Conservation (phyloP, 192 early-diverging fungal species). For the Coemansia biformis region DNA sequence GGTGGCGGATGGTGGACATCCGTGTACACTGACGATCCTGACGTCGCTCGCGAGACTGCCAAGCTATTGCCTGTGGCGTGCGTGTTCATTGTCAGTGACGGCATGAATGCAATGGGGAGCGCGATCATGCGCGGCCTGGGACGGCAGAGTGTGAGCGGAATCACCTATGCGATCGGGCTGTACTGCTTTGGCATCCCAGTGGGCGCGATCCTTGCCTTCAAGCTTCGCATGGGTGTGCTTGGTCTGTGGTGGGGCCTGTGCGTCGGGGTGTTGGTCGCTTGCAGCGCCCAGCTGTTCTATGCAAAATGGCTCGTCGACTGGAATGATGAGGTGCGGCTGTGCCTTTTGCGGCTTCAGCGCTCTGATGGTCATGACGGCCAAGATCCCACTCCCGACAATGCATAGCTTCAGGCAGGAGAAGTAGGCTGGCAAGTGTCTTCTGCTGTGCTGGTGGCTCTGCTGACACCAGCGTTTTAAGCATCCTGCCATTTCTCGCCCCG, state of each 20-base stretch:
- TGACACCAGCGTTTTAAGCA: too few relatives aligned
- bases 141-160: slow-evolving; percentile 41
- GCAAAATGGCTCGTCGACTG: slow-evolving; percentile 19
- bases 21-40: slow-evolving; percentile 61
- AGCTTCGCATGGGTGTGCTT: slow-evolving; percentile 5
- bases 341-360: slow-evolving; percentile 11
- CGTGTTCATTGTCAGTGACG: slow-evolving; percentile 54
- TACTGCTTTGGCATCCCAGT: slow-evolving; percentile 45
- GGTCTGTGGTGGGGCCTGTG: slow-evolving; percentile 32
- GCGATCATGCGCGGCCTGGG: slow-evolving; percentile 51
- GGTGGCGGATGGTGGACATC: slow-evolving; percentile 22
- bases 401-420: neutral
- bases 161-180: slow-evolving; percentile 42
- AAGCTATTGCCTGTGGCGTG: slow-evolving; percentile 68
- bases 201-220: slow-evolving; percentile 38
- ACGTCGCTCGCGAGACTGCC: slow-evolving; percentile 64
- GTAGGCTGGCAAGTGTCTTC: too few relatives aligned
- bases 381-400: neutral
- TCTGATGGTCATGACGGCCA: neutral
- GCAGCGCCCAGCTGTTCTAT: slow-evolving; percentile 13
- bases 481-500: too few relatives aligned
- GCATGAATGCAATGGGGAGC: slow-evolving; percentile 51
- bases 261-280: slow-evolving; percentile 8
- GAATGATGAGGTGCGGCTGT: slow-evolving; percentile 18
- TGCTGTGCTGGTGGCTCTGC: too few relatives aligned